phyloP scores from a whole-genome alignment of 2,329 filamentous ascomycete species.

The Juglanconis sp. region DNA sequence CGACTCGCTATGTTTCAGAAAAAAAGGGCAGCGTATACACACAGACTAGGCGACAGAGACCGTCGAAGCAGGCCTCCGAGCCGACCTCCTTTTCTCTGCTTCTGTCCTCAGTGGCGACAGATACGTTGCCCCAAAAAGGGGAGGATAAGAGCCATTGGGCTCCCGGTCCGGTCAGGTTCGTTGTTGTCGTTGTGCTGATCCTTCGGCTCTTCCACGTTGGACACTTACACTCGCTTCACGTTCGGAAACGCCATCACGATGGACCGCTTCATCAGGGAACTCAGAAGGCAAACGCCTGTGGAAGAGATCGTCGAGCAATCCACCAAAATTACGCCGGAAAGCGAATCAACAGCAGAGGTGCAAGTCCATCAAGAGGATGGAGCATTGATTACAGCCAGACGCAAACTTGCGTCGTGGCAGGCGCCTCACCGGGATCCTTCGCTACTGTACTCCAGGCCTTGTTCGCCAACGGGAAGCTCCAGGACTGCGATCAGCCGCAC shows the following conservation, averaged over 20 bases:
- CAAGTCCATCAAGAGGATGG: slow-evolving; percentile 10
- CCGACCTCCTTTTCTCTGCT: neutral
- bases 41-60: neutral
- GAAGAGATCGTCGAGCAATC: neutral
- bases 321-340: neutral
- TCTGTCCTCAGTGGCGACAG: neutral
- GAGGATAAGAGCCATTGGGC: neutral
- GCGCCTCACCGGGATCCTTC: neutral
- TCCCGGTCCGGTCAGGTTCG: neutral
- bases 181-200: neutral
- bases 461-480: neutral
- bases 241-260: neutral
- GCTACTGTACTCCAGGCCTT: neutral
- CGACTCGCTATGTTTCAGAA: neutral
- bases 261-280: neutral
- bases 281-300: neutral
- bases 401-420: slow-evolving; percentile 1
- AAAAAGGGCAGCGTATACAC: neutral
- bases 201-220: neutral
- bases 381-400: slow-evolving; percentile 7
- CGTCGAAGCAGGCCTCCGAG: neutral
- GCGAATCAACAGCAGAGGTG: neutral
- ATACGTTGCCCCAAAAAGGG: neutral
- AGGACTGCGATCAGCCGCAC: slow-evolving; percentile 2
- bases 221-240: neutral